phyloP scores from a whole-genome alignment of 441 rosid species.

The Brassica hybrid region DNA sequence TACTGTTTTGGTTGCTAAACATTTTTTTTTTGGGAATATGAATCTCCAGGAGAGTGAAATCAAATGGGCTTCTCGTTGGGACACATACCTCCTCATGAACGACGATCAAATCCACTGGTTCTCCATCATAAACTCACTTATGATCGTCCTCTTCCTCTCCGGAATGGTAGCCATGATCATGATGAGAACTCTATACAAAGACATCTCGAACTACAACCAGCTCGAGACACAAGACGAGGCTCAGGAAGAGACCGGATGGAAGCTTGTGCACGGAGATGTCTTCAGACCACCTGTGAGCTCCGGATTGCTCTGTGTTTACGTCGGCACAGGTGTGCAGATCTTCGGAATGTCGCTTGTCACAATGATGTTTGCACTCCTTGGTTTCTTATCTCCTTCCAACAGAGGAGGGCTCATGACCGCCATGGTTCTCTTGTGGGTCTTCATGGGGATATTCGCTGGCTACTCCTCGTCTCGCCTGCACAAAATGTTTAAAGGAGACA shows the following conservation, averaged over 20 bases:
- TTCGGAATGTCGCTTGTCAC: conserved; percentile 92
- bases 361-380: conserved; percentile 92
- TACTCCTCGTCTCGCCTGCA: conserved; percentile 84
- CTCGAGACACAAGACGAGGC: conserved; percentile 97
- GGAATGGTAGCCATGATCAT: conserved; percentile 99
- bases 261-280: conserved; percentile 93
- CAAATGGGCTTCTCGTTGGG: conserved; percentile 99
- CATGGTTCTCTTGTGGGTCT: conserved; percentile 94
- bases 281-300: conserved; percentile 84
- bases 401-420: conserved; percentile 98
- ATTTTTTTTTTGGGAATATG: background rate
- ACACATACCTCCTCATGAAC: conserved; percentile 92
- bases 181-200: conserved; percentile 96
- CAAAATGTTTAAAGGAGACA: conserved; percentile 92
- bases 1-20: conserved; percentile 9
- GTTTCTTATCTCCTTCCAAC: conserved; percentile 93
- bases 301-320: conserved; percentile 84
- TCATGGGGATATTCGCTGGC: conserved; percentile 94
- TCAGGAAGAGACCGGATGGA: conserved; percentile 99
- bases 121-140: conserved; percentile 91
- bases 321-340: conserved; percentile 94
- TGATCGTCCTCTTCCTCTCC: conserved; percentile 95
- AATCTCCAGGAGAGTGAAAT: conserved; percentile 76
- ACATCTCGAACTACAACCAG: conserved; percentile 90
- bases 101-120: conserved; percentile 99